phyloP scores from a whole-genome alignment of 2,329 filamentous ascomycete species.

The Sclerotinia sclerotiorum region DNA sequence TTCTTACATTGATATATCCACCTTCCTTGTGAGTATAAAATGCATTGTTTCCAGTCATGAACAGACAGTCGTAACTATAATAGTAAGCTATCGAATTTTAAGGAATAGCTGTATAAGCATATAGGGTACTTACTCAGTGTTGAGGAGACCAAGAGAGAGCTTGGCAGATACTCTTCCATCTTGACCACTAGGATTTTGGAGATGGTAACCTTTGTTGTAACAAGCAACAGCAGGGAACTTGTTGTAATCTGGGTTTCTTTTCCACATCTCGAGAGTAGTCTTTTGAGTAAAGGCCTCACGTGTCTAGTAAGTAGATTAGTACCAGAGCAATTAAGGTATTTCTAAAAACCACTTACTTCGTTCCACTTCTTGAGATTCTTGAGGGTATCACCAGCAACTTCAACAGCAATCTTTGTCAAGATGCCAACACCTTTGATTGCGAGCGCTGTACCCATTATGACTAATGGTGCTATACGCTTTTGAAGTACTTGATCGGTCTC shows the following conservation, averaged over 20 bases:
- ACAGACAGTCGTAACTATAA: conserved; percentile 11
- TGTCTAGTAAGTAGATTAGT: not conserved
- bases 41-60: not conserved
- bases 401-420: not conserved
- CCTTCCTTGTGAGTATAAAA: not conserved
- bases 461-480: not conserved
- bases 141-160: not conserved
- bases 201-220: not conserved
- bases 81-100: not conserved
- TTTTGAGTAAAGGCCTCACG: not conserved
- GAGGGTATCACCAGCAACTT: not conserved
- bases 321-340: no score
- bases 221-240: not conserved
- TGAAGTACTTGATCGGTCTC: not conserved
- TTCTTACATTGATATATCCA: not conserved
- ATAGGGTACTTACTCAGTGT: not conserved
- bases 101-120: not conserved
- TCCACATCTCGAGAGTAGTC: not conserved
- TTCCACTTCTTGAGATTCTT: not conserved
- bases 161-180: not conserved
- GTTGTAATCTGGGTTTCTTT: not conserved
- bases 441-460: no score
- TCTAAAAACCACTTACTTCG: not conserved
- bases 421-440: not conserved
- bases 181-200: not conserved